Conservation (phyloP, 1,284 basidiomycete species). For the Heliocybe sulcata region DNA sequence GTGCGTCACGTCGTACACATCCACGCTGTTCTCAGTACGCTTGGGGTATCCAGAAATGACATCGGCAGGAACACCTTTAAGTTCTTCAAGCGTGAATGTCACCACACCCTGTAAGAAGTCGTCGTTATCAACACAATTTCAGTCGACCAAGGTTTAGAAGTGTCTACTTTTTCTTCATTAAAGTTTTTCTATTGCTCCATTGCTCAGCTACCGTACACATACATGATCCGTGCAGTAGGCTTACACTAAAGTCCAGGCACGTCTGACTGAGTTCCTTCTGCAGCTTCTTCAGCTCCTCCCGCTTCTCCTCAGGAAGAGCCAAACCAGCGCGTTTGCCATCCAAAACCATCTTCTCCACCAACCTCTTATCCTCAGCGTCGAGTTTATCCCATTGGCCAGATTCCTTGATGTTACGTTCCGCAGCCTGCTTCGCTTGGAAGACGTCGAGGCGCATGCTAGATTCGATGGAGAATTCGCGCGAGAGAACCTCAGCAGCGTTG, state of each 20-base stretch:
- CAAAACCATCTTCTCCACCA: slow-evolving; percentile 72
- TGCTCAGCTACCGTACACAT: background rate
- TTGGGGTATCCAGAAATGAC: slow-evolving; percentile 70
- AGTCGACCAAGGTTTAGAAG: no score
- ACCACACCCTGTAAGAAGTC: slow-evolving; percentile 40
- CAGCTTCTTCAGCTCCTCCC: slow-evolving; percentile 46
- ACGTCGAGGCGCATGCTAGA: slow-evolving; percentile 74
- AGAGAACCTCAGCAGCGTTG: slow-evolving; percentile 59
- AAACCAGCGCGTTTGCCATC: slow-evolving; percentile 74
- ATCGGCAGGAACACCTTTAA: slow-evolving; percentile 73
- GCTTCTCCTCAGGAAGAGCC: slow-evolving; percentile 57
- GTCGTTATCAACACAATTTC: background rate
- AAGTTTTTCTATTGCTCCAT: slow-evolving; percentile 60
- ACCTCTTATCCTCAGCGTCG: slow-evolving; percentile 57
- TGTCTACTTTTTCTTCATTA: slow-evolving; percentile 81
- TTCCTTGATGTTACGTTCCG: slow-evolving; percentile 57
- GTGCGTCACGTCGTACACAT: slow-evolving; percentile 64
- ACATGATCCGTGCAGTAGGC: slow-evolving; percentile 15
- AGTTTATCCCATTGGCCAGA: slow-evolving; percentile 51
- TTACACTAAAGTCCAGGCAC: slow-evolving; percentile 67
- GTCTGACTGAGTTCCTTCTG: slow-evolving; percentile 67
- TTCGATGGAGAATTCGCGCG: slow-evolving; percentile 63
- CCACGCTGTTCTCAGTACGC: slow-evolving; percentile 44
- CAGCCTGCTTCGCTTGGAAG: slow-evolving; percentile 62
- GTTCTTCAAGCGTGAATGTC: slow-evolving; percentile 61